Conservation (phyloP, 805 yeast species). For the Teunomyces cretensis region DNA sequence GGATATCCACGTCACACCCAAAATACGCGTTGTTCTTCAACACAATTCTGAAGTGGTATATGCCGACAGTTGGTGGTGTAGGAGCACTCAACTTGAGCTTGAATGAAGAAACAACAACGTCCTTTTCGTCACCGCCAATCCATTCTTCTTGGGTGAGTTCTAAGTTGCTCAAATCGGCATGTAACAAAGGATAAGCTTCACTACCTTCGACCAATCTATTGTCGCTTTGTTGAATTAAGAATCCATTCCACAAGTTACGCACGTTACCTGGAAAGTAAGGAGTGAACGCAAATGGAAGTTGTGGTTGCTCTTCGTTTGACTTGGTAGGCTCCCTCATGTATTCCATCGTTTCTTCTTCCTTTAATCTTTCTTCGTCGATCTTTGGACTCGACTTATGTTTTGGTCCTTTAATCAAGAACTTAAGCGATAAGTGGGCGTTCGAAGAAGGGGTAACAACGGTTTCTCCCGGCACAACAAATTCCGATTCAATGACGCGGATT, state of each 20-base stretch:
- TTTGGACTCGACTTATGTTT: conserved; percentile 58
- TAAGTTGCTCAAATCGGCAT: conserved; percentile 57
- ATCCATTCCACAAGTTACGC: conserved; percentile 63
- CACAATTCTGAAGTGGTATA: conserved; percentile 64
- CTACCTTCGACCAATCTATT: conserved; percentile 67
- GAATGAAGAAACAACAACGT: conserved; percentile 62
- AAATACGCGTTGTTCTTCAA: conserved; percentile 76
- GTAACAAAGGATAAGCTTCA: conserved; percentile 52
- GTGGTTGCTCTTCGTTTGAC: conserved; percentile 67
- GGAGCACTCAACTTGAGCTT: conserved; percentile 73
- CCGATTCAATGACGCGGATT: conserved; percentile 65
- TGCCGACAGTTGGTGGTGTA: conserved; percentile 72
- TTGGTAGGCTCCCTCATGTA: conserved; percentile 69
- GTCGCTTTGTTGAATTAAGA: conserved; percentile 72
- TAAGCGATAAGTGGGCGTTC: conserved; percentile 69
- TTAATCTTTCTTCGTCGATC: conserved; percentile 37
- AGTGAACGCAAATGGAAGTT: conserved; percentile 61
- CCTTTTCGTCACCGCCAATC: conserved; percentile 37
- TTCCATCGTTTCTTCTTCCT: conserved; percentile 64
- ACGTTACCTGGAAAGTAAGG: conserved; percentile 69
- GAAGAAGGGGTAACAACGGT: conserved; percentile 60
- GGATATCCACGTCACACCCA: conserved; percentile 76
- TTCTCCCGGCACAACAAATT: conserved; percentile 88
- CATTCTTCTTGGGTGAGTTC: conserved; percentile 52
- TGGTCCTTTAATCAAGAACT: conserved; percentile 74